Percentiles rank a stretch among this genome's conserved stretches.
These are phyloP conservation scores for Mortierella sp. DNA, from an alignment of 371 early-diverging fungal genomes.

Conservation along the genomic window DNA sequence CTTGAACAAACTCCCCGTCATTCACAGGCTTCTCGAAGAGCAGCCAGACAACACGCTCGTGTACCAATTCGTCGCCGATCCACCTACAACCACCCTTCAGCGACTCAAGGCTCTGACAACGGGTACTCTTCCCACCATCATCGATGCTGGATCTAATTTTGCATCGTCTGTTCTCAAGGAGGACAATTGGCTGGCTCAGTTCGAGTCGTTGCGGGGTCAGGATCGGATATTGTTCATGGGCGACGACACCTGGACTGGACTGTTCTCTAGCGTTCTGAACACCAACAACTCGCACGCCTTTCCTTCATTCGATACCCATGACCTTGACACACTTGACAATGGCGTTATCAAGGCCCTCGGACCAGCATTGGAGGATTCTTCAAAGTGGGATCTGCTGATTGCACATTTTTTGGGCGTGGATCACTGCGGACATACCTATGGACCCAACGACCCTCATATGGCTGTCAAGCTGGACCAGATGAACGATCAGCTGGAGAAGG, in stretches of 20 bases:
- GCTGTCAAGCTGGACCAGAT: conserved; percentile 85
- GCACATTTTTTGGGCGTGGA: conserved; percentile 97
- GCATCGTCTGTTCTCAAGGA: conserved; percentile 85
- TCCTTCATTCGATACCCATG: conserved; percentile 93
- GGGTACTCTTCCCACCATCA: conserved; percentile 92
- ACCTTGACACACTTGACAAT: conserved; percentile 95
- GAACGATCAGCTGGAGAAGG: conserved; percentile 79
- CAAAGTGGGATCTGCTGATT: conserved; percentile 83
- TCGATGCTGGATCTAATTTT: conserved; percentile 96
- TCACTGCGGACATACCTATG: conserved; percentile 96
- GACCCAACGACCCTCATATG: conserved; percentile 92
- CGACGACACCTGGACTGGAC: conserved; percentile 95
- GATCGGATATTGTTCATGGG: conserved; percentile 77
- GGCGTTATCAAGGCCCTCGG: conserved; percentile 79
- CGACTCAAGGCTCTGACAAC: conserved; percentile 94
- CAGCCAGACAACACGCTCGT: conserved; percentile 78
- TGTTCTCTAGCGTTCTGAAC: conserved; percentile 75
- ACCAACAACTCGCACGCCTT: conserved; percentile 76
- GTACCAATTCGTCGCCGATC: conserved; percentile 92
- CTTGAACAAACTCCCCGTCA: conserved; percentile 81
- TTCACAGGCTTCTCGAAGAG: conserved; percentile 65
- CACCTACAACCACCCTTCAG: conserved; percentile 98
- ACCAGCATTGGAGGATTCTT: conserved; percentile 57
- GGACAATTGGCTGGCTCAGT: conserved; percentile 86
- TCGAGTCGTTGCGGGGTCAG: conserved; percentile 44